Evolutionary conservation across 345 rosid genomes (phyloP).

Genomic region (Trapa incisa): DNA sequence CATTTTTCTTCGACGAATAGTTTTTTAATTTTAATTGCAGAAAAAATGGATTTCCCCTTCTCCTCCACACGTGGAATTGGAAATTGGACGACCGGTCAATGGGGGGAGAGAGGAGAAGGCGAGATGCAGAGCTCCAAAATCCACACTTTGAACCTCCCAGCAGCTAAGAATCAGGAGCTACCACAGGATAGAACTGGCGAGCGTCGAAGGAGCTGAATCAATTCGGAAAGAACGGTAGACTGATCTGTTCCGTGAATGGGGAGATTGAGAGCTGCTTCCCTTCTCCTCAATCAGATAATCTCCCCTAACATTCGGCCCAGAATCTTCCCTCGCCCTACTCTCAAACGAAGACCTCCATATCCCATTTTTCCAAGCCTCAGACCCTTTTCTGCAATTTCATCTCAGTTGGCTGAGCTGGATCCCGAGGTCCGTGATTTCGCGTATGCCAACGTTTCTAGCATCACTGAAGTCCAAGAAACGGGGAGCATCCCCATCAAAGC

Average conservation of each 20-base stretch:
- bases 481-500: conserved; percentile 75
- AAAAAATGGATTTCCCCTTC: not conserved
- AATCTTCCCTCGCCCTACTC: conserved; percentile 1
- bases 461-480: conserved; percentile 36
- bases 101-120: not conserved
- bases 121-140: not conserved
- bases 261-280: conserved; percentile 49
- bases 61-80: not conserved
- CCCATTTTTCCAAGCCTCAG: conserved; percentile 14
- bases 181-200: not conserved
- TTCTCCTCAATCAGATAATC: conserved; percentile 22
- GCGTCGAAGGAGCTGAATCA: not conserved
- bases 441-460: not conserved
- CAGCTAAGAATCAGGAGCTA: not conserved
- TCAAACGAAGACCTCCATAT: not conserved
- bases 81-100: not conserved
- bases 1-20: too few species aligned
- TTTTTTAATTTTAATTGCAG: too few species aligned
- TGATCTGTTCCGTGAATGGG: conserved; percentile 42
- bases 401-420: conserved; percentile 12
- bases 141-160: not conserved
- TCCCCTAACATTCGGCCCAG: conserved; percentile 7
- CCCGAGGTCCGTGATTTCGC: not conserved
- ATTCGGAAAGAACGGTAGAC: not conserved
- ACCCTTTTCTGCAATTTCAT: conserved; percentile 48